Evolutionary conservation across 1,284 basidiomycete species (phyloP), one percentile per base, ranked within the genome.

Genomic region (Phylloboletellus chloephorus): DNA sequence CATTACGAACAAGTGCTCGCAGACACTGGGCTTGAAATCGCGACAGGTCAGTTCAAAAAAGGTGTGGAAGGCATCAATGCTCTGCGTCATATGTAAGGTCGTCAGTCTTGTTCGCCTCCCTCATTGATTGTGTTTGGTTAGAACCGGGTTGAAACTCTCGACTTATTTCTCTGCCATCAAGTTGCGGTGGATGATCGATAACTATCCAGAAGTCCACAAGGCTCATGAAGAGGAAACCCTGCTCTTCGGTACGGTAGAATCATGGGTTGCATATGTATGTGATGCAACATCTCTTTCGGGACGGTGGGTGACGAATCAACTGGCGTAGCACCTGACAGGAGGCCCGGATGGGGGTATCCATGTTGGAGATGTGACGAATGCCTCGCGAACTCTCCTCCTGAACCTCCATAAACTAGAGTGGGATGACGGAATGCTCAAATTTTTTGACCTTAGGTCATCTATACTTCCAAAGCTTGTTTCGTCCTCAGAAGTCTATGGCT

Each of bases 121-220:
- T 35, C 34, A 34, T 34, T 21, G 8, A 31, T 31, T 2, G 13
- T 31, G 7, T 31, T 37, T 42, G 13, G 3, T 43, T 31, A 92
- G 87, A 41, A 96, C 91, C 32, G 93, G 92, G 25, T 74, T 96
- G 29, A 88, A 88, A n/a, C 70, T 98, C 15, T 95, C 91, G 15
- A 97, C 94, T 0, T 98, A 98, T 67, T 98, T 98, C 67, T 94
- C 92, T 7, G 93, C 88, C 3, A 85, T 95, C 66, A 98, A 98
- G 69, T 73, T 97, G 45, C 79, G 88, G 33, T 98, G 95, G 95
- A 92, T 98, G 86, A 78, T 96, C 47, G 88, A 95, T 62, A 82
- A 98, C 62, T 67, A 88, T 52, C 73, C 77, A n/a, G 78, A 80
- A 25, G 92, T 98, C 33, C 67, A 73, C 34, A 72, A 78, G 46